Evolutionary conservation across 2,329 filamentous ascomycete species (phyloP).

Genomic region (Claviceps lovelessii): DNA sequence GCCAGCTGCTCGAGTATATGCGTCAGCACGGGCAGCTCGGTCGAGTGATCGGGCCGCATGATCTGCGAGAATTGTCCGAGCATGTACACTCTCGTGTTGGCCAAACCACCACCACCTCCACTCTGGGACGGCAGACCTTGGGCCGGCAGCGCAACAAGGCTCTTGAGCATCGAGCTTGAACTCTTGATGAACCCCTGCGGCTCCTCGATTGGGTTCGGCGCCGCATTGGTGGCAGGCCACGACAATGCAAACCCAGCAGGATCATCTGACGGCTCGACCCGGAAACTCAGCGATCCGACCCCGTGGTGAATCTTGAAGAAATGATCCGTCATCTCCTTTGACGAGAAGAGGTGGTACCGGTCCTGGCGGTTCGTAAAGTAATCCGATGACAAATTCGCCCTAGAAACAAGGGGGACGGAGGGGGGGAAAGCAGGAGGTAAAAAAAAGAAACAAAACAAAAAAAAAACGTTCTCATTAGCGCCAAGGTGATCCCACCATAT

Average conservation of each 20-base stretch:
- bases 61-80: slow-evolving; percentile 80
- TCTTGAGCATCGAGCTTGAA: slow-evolving; percentile 51
- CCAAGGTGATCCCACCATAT: neutral
- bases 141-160: slow-evolving; percentile 40
- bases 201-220: slow-evolving; percentile 58
- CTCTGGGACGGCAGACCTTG: slow-evolving; percentile 6
- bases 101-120: slow-evolving; percentile 14
- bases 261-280: slow-evolving; percentile 48
- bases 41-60: slow-evolving; percentile 64
- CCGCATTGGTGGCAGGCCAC: slow-evolving; percentile 65
- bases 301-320: slow-evolving; percentile 65
- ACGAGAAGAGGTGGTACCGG: slow-evolving; percentile 82
- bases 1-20: slow-evolving; percentile 58
- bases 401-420: slow-evolving; percentile 10
- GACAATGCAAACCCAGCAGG: slow-evolving; percentile 44
- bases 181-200: slow-evolving; percentile 54
- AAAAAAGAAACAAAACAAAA: neutral
- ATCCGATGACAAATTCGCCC: slow-evolving; percentile 77
- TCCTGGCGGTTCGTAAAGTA: slow-evolving; percentile 97
- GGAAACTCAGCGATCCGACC: slow-evolving; percentile 69
- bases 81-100: slow-evolving; percentile 68
- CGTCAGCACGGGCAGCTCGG: slow-evolving; percentile 72
- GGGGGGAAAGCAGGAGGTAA: neutral
- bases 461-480: neutral
- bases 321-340: slow-evolving; percentile 64